Base-by-base conservation (phyloP, 1,284 basidiomycete species). In the Apiotrichum mycotoxinovorans region DNA sequence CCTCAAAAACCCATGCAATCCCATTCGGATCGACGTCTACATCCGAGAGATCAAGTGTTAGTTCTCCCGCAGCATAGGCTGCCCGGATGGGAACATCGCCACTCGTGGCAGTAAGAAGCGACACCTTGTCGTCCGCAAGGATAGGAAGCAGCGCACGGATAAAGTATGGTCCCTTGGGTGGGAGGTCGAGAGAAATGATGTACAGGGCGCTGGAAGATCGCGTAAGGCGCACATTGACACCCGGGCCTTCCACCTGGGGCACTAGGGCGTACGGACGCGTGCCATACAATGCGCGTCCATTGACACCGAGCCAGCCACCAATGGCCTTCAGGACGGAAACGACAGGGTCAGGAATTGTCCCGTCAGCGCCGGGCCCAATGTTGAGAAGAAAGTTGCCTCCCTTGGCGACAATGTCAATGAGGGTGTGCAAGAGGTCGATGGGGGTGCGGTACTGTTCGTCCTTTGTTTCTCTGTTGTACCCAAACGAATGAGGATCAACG, bases 281-380 rank as follows among this genome's bases (percentile, higher is more conserved):
- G 46, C 77, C 78, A 49, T 83, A 84, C 15, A 84, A 76, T 37
- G 82, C 83, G 1, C 77, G 71, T 17, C 82, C 82, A 3, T 81
- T 78, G 40, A 79, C 76, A 45, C 77, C 71, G 51, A 84, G 72
- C 83, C 83, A 84, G 40, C 60, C 60, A 0, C 83, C 83, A n/a
- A n/a, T 9, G 80, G 79, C 22, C 78, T 81, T 8, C 80, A 71
- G n/a, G 84, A 72, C 40, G 80, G 80, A 11, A 79, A 64, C 38
- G 69, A 69, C 78, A 82, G 80, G 0, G 80, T 77, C 4, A 70
- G 69, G 37, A 82, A 84, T 81, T 27, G 78, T 75, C 0, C 83
- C 83, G 54, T 83, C 81, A 0, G 80, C 82, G 1, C 77, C 81
- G 0, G 83, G 83, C 0, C 83, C 83, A 17, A 84, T 66, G 51